Percentiles rank a stretch among this genome's conserved stretches.
Conservation (phyloP, 108 stramenopile genomes). For the Cylindrotheca closterium region DNA sequence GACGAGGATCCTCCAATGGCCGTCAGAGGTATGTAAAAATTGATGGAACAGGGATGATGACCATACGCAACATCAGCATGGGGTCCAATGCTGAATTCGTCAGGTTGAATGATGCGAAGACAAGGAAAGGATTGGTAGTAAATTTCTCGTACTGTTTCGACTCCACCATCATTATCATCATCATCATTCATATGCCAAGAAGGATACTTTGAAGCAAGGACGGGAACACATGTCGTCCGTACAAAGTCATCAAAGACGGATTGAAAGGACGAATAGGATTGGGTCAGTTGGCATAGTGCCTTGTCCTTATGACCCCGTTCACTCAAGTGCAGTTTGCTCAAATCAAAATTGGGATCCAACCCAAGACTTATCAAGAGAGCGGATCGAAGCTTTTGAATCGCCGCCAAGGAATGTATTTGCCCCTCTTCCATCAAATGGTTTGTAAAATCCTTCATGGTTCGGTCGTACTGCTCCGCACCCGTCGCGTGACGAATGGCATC, state of each 20-base stretch:
- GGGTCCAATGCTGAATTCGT: constrained; percentile 72
- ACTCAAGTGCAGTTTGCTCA: constrained; percentile 31
- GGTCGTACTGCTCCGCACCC: constrained; percentile 18
- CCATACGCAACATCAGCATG: constrained; percentile 70
- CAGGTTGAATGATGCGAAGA: constrained; percentile 56
- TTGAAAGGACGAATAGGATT: constrained; percentile 31
- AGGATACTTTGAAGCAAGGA: constrained; percentile 11
- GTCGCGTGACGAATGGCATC: constrained; percentile 41
- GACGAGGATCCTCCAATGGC: constrained; percentile 39
- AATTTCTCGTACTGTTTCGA: constrained; percentile 21
- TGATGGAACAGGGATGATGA: constrained; percentile 65
- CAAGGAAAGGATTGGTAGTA: constrained; percentile 81
- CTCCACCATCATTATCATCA: background rate
- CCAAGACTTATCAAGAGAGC: constrained; percentile 27
- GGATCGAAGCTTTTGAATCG: constrained; percentile 21
- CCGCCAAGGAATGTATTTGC: constrained; percentile 31
- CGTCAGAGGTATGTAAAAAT: constrained; percentile 61
- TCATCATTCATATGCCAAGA: too few relatives aligned
- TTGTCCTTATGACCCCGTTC: constrained; percentile 32
- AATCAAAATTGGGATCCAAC: constrained; percentile 31
- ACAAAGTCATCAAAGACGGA: constrained; percentile 51
- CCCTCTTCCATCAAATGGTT: constrained; percentile 26
- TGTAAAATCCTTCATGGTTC: constrained; percentile 3
- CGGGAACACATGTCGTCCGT: constrained; percentile 44
- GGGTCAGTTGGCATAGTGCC: constrained; percentile 29